These are phyloP conservation scores for Fragaria ananassa DNA, from an alignment of 306 rosid genomes.

Conservation along the genomic window DNA sequence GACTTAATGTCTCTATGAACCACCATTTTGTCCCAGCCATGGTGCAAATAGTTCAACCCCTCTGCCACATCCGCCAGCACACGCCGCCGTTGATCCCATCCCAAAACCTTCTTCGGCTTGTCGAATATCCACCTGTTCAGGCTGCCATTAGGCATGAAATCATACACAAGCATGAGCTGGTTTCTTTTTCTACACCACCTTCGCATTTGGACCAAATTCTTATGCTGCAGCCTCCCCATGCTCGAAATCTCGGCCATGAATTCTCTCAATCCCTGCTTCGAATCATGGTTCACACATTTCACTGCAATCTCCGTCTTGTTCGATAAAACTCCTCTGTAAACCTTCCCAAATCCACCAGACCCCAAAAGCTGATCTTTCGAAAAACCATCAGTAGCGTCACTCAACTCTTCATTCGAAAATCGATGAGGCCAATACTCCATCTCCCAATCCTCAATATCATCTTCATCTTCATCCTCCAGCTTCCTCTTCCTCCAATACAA, in stretches of 20 bases:
- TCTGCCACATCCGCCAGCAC: conserved; percentile 81
- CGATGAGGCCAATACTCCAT: conserved; percentile 88
- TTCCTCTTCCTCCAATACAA: conserved; percentile 46
- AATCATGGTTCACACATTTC: conserved; percentile 84
- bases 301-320: conserved; percentile 70
- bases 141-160: conserved; percentile 86
- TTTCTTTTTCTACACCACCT: conserved; percentile 86
- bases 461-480: conserved; percentile 46
- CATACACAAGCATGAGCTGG: conserved; percentile 76
- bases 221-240: conserved; percentile 91
- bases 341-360: conserved; percentile 83
- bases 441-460: conserved; percentile 91
- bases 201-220: conserved; percentile 80
- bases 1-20: conserved; percentile 85
- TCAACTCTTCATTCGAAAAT: conserved; percentile 66
- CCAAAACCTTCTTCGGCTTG: conserved; percentile 37
- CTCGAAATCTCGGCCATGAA: conserved; percentile 96
- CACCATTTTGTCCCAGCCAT: conserved; percentile 88
- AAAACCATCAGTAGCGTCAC: conserved; percentile 53
- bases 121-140: conserved; percentile 75
- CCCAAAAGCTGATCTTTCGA: conserved; percentile 50
- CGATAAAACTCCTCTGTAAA: conserved; percentile 53
- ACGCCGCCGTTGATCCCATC: conserved; percentile 59
- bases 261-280: conserved; percentile 83
- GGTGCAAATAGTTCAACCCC: conserved; percentile 78